These are phyloP conservation scores for Chlorella sorokiniana DNA, from an alignment of 139 green algal species.

Conservation along the genomic window DNA sequence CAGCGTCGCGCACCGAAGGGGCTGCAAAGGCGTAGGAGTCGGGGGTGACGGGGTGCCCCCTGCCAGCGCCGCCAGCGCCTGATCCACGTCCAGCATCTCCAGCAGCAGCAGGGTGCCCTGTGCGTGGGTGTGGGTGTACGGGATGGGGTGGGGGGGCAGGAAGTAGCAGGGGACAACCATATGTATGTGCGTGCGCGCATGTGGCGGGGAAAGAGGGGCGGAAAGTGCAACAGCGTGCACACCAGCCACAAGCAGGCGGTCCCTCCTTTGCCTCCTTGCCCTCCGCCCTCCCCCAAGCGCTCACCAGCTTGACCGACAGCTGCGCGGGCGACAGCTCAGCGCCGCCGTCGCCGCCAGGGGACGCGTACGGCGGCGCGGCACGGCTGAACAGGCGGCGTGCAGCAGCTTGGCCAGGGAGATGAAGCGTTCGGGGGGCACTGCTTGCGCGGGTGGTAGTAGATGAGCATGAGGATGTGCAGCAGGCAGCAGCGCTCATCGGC, in stretches of 20 bases:
- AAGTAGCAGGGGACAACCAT: not conserved
- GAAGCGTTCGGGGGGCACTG: conserved; percentile 49
- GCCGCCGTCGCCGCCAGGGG: not conserved
- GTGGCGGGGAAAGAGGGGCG: not conserved
- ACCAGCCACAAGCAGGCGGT: not conserved
- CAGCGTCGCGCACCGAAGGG: not conserved
- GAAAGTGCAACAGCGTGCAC: not conserved
- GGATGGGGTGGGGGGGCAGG: not conserved
- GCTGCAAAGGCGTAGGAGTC: conserved; percentile 33
- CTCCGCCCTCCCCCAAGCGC: not conserved
- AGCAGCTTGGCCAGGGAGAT: conserved; percentile 57
- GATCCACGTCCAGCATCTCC: conserved; percentile 55
- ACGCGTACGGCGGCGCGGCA: not conserved
- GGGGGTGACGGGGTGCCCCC: not conserved
- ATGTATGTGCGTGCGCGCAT: no score
- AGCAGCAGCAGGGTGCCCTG: conserved; percentile 58
- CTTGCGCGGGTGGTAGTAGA: conserved; percentile 60
- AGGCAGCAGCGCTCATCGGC: conserved; percentile 60
- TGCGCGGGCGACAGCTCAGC: conserved; percentile 1
- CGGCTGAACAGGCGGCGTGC: conserved; percentile 44
- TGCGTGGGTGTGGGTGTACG: no score
- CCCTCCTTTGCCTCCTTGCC: no score
- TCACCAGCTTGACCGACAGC: conserved; percentile 34
- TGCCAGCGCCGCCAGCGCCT: conserved; percentile 27
- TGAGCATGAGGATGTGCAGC: conserved; percentile 58